Base-by-base conservation (phyloP, 179 eudicot species). In the Spinacia oleracea region DNA sequence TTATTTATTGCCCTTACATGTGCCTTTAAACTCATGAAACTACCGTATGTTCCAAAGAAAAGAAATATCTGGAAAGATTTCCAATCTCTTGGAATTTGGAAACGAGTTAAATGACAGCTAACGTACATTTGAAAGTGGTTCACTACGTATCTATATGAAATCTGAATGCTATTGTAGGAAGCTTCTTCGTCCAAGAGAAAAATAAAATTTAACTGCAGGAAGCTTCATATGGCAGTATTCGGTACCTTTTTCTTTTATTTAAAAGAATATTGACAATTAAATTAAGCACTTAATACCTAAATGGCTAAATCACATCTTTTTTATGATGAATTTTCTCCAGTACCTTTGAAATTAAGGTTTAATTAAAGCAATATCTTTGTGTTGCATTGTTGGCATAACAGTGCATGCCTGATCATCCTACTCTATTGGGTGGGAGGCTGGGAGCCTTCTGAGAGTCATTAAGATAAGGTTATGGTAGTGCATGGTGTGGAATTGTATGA, bases 21-120 rank as follows among this genome's bases (percentile, higher is more conserved):
- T 76, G 72, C 71, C 74, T 70, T 83, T 56, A 65, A 60, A 68
- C 72, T 76, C 73, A 40, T 66, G 62, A 83, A 75, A 70, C 77
- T 83, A 16, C 79, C 77, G 77, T 83, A 79, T 78, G 2, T 72
- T 76, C 38, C 5, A 71, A 69, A 40, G 58, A 14, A 64, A 48
- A 79, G 63, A 67, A 69, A 70, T 71, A 76, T 59, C 67, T 64
- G 34, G 45, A 76, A 64, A 59, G 71, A 29, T 50, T 75, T 42
- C 70, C 56, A 69, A 45, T 70, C 69, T 59, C 81, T 78, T 62
- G 79, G 76, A 56, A 63, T 79, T 79, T 65, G 80, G 11, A 70
- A 25, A 45, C 6, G 53, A 70, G 74, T 70, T 38, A 15, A 69
- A 70, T 70, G 59, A 72, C 78, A 66, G 67, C 56, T 77, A 66